These are phyloP conservation scores for Mycosphaerella sp. DNA, from an alignment of 2,329 filamentous ascomycete genomes.

Conservation along the genomic window DNA sequence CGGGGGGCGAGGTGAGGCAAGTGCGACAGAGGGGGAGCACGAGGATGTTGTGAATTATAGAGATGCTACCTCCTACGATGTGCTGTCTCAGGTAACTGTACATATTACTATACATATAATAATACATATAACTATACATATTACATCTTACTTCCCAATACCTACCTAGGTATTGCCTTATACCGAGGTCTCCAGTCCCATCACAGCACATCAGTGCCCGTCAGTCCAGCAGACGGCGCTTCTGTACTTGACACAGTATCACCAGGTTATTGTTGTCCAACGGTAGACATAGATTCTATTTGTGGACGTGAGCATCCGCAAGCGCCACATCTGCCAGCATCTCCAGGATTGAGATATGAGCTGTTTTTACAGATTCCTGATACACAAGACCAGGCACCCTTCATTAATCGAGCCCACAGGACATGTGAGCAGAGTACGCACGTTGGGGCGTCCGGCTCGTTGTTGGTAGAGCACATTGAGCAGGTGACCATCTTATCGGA, in stretches of 20 bases:
- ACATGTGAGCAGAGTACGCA: slow-evolving; percentile 68
- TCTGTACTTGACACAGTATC: not conserved
- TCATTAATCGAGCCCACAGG: slow-evolving; percentile 49
- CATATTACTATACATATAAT: too few relatives aligned
- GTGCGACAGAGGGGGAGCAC: too few relatives aligned
- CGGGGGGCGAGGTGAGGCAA: too few relatives aligned
- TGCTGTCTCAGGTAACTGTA: too few relatives aligned
- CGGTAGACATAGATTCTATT: not conserved
- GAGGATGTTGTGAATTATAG: too few relatives aligned
- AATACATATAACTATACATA: too few relatives aligned
- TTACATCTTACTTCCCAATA: too few relatives aligned
- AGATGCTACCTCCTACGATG: too few relatives aligned
- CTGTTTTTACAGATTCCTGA: slow-evolving; percentile 50
- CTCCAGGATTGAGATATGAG: slow-evolving; percentile 60
- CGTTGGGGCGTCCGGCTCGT: slow-evolving; percentile 49
- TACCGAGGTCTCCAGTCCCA: slow-evolving; percentile 27
- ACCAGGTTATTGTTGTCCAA: not conserved
- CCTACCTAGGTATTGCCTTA: too few relatives aligned
- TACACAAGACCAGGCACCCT: slow-evolving; percentile 58
- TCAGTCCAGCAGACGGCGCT: slow-evolving; percentile 14
- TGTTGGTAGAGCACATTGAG: slow-evolving; percentile 62
- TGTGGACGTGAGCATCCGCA: slow-evolving; percentile 46
- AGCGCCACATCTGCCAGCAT: slow-evolving; percentile 63
- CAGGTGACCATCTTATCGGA: slow-evolving; percentile 36
- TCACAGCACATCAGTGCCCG: slow-evolving; percentile 27